Evolutionary conservation across 2,329 filamentous ascomycete genomes (phyloP), one percentile per base, ranked within the genome.

Genomic region (Ophiostoma sp.): DNA sequence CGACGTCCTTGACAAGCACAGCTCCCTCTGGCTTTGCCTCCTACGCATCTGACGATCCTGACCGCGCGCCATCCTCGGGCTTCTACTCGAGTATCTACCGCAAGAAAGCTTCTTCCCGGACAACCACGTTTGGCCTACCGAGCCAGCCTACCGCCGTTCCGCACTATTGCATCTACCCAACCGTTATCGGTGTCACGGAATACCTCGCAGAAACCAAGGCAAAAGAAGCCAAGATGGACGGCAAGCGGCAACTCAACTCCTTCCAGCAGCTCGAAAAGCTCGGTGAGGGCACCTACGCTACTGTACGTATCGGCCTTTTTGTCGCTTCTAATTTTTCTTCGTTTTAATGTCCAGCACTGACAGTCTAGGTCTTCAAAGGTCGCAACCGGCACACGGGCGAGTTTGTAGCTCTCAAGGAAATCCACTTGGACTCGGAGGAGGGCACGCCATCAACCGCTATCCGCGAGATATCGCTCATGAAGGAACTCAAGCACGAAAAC

Each of bases 181-280:
- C 69, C 39, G 67, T 4, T 15, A 52, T 68, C 36, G 72, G 68
- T 4, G 57, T 69, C 68, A 72, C 70, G 11, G 68, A 70, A 44
- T 71, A 60, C 69, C 62, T 71, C 54, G 70, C 67, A 66, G 69
- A 72, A 69, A 67, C 71, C 3, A 66, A 36, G 36, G 62, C 69
- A 15, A 60, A 23, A 23, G 10, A 67, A 62, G 44, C 36, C 76
- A 79, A 72, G 72, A 98, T 98, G 94, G 94, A 97, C 81, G 91
- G 92, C 78, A 92, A 96, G 80, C 86, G 91, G 77, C 93, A 97
- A 77, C 94, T 94, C 70, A 96, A 91, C 83, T 98, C 94, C 73
- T 99, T 99, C 85, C 94, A 98, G 86, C 95, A 98, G 88, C 87
- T 98, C 79, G 95, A 99, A 82, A 99, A 94, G 90, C 87, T 99